Evolutionary conservation across 2,329 filamentous ascomycete species (phyloP), one percentile per base, ranked within the genome.

Genomic region (Diaporthe nobilis): DNA sequence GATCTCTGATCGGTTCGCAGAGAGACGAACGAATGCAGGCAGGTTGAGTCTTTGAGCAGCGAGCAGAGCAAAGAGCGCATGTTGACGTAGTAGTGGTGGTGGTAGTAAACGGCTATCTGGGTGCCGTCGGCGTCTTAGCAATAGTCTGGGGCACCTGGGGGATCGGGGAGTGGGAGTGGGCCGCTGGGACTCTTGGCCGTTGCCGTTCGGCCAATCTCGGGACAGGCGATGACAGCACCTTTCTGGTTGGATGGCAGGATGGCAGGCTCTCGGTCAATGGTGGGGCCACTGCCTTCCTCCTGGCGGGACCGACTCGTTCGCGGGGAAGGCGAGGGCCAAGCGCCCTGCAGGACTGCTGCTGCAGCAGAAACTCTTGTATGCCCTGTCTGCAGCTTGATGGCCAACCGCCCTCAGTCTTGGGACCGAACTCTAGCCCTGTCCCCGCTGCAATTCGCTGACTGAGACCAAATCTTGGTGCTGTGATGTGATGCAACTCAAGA

Each of bases 141-240:
- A 37, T 53, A 68, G 44, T 51, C 44, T 68, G 63, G 44, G 44
- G 63, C 42, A 49, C 4, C 28, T 61, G 39, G 60, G 37, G 39
- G 39, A 61, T 25, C 22, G 12, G 60, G 60, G 60, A 31, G n/a
- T 28, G 34, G 49, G 15, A 53, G 49, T 31, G 65, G 65, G 65
- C 58, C 49, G 25, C 44, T 39, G 44, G 42, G 17, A 28, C 17
- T 47, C 61, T 53, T 68, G 63, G 63, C 63, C 22, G 4, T 31
- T 34, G 49, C 34, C 65, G 13, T 12, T 70, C 65, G 65, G 65
- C 65, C 65, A 70, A 70, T 70, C 34, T 70, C 65, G 65, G 65
- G 49, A 70, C 49, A 70, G 49, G 34, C 65, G 49, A 70, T 70
- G 49, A 70, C 65, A 70, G 49, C 47, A 70, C 34, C 49, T 51